Evolutionary conservation across 1,284 basidiomycete species (phyloP), one percentile per base, ranked within the genome.

Genomic region (Earliella scabrosa): DNA sequence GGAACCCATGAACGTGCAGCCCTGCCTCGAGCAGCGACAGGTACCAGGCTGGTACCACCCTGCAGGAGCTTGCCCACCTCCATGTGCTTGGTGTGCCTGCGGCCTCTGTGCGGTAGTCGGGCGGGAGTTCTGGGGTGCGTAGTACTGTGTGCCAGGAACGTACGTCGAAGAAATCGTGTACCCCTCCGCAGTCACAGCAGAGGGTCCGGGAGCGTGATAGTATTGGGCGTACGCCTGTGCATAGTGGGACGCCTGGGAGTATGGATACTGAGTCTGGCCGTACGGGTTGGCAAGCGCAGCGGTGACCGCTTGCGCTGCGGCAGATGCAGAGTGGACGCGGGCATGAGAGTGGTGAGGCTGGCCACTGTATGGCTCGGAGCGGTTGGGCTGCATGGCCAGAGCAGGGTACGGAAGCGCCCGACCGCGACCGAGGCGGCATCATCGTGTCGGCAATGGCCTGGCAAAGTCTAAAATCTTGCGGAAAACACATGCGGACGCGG

Each of bases 1-100:
- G 7, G 91, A 86, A 23, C 92, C 93, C 26, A 79, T 78, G 67
- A 93, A 97, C 8, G 72, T 69, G 71, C 94, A 97, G 14, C 82
- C 82, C 34, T 77, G 77, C 58, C 88, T 77, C 1, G 81, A 81
- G 72, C 94, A 97, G 52, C 79, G 79, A 59, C 63, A 67, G 56
- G 77, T 78, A 5, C 90, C 90, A 38, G 83, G 68, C 52, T 84
- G 83, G 66, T 87, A 86, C 86, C 86, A 88, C 18, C 74, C 57
- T 13, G 61, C 45, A 10, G 66, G 54, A 47, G 63, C 49, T 60
- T 67, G 51, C 6, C 63, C 61, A 34, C 52, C 58, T 36, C 45
- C 47, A 31, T 50, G 53, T 36, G 29, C 24, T n/a, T n/a, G n/a
- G 50, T 6, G 49, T 21, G n/a, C 14, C 10, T 52, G 57, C 23